phyloP scores from a whole-genome alignment of 371 early-diverging fungal genomes.

The Apophysomyces variabilis region DNA sequence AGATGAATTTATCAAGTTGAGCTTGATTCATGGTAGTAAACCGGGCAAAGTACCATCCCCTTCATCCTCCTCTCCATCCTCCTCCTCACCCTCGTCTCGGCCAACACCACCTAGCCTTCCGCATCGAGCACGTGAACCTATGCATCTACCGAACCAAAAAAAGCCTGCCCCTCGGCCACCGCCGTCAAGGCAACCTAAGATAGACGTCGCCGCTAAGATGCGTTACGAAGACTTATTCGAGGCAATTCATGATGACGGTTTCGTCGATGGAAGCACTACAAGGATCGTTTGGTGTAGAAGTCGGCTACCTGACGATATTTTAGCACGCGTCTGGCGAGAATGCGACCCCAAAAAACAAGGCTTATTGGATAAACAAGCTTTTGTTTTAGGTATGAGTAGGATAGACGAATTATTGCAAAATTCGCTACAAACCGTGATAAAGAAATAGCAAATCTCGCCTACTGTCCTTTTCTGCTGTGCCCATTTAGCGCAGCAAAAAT shows the following conservation, averaged over 20 bases:
- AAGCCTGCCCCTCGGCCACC: constrained; percentile 44
- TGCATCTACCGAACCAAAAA: constrained; percentile 19
- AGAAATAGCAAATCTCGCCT: not conserved
- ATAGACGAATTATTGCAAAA: constrained; percentile 39
- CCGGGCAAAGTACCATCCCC: not conserved
- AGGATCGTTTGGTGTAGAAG: constrained; percentile 43
- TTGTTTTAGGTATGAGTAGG: constrained; percentile 51
- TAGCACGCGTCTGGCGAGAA: constrained; percentile 49
- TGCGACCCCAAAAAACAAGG: constrained; percentile 46
- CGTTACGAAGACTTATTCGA: constrained; percentile 48
- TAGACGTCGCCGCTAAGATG: constrained; percentile 1
- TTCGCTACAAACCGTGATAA: not conserved
- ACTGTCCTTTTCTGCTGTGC: no score
- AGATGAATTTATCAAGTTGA: constrained; percentile 1
- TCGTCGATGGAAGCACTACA: constrained; percentile 42
- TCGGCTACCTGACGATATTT: constrained; percentile 29
- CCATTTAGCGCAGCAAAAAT: no score
- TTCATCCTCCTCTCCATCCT: constrained; percentile 5
- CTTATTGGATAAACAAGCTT: constrained; percentile 43
- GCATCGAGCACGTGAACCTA: constrained; percentile 5
- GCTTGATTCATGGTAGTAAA: constrained; percentile 1
- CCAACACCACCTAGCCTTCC: constrained; percentile 1
- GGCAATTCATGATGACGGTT: constrained; percentile 41
- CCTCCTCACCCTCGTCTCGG: not conserved
- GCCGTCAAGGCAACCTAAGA: constrained; percentile 33